These are phyloP conservation scores for Zalerion maritima DNA, from an alignment of 495 filamentous ascomycete genomes.

Conservation along the genomic window DNA sequence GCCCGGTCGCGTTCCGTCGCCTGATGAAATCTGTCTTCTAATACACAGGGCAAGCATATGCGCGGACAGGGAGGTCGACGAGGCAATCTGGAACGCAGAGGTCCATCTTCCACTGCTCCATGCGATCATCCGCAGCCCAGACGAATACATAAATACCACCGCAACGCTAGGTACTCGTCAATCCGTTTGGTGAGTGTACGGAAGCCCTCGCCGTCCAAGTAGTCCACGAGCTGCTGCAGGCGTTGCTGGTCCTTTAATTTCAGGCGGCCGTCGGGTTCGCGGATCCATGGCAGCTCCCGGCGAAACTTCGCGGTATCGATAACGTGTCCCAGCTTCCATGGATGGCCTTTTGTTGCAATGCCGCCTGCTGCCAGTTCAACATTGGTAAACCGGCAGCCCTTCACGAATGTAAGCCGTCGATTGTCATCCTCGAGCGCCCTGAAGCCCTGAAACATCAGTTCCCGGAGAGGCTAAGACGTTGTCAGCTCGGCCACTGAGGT, in stretches of 20 bases:
- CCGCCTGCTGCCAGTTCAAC: constrained; percentile 5
- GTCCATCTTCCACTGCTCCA: too few species aligned
- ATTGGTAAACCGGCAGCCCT: constrained; percentile 6
- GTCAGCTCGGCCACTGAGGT: too few species aligned
- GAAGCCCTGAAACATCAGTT: constrained; percentile 4
- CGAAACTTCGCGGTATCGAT: constrained; percentile 5
- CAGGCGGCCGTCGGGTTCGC: constrained; percentile 3
- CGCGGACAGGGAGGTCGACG: too few species aligned
- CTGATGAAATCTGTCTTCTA: too few species aligned
- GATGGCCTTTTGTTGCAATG: constrained; percentile 5
- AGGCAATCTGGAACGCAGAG: too few species aligned
- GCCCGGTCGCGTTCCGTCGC: too few species aligned
- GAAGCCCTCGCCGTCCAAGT: too few species aligned
- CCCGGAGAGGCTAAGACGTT: too few species aligned
- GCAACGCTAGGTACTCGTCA: constrained; percentile 5
- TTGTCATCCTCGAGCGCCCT: constrained; percentile 3
- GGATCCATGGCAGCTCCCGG: constrained; percentile 2
- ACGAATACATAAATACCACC: too few species aligned
- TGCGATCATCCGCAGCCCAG: too few species aligned
- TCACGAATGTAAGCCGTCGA: constrained; percentile 4
- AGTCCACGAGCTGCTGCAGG: constrained; percentile 3
- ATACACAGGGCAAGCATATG: too few species aligned
- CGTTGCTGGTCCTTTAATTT: constrained; percentile 1
- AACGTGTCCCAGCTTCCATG: constrained; percentile 5
- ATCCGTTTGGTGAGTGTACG: constrained; percentile 1